phyloP scores from a whole-genome alignment of 2,329 filamentous ascomycete species.

The Shiraia sp. region DNA sequence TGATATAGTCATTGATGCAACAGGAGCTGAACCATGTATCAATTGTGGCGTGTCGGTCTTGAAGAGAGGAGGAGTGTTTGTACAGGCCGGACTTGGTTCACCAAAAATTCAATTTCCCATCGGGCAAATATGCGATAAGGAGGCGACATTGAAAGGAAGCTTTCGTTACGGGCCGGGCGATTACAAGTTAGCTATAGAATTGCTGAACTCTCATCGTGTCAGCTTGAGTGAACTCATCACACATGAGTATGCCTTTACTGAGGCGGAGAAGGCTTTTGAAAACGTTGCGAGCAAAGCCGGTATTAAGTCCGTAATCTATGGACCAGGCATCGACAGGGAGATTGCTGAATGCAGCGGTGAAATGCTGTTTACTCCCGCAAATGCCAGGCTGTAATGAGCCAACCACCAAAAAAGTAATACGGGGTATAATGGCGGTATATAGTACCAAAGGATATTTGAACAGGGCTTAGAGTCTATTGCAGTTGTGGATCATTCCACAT shows the following conservation, averaged over 20 bases:
- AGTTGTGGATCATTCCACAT: constrained; percentile 10
- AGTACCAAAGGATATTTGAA: too few relatives aligned
- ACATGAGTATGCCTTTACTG: constrained; percentile 15
- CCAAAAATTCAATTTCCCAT: constrained; percentile 24
- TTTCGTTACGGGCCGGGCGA: constrained; percentile 36
- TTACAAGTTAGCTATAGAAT: constrained; percentile 23
- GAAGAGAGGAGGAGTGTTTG: constrained; percentile 19
- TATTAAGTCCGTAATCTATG: constrained; percentile 30
- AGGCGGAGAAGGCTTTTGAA: constrained; percentile 20
- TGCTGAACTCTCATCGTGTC: constrained; percentile 14
- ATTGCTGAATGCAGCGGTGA: background rate
- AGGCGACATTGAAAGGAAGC: constrained; percentile 26
- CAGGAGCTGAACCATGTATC: constrained; percentile 27
- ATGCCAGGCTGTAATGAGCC: background rate
- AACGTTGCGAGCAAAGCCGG: constrained; percentile 16
- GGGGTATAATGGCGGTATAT: too few relatives aligned
- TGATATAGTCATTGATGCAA: constrained; percentile 30
- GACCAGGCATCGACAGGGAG: constrained; percentile 12
- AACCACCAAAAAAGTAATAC: too few relatives aligned
- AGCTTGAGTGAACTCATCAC: constrained; percentile 18
- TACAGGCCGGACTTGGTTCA: constrained; percentile 27
- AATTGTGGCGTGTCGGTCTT: constrained; percentile 16
- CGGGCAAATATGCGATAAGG: constrained; percentile 29
- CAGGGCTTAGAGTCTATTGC: background rate
- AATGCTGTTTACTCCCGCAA: background rate